Conservation (phyloP, 345 rosid genomes). For the Salix arbutifolia region DNA sequence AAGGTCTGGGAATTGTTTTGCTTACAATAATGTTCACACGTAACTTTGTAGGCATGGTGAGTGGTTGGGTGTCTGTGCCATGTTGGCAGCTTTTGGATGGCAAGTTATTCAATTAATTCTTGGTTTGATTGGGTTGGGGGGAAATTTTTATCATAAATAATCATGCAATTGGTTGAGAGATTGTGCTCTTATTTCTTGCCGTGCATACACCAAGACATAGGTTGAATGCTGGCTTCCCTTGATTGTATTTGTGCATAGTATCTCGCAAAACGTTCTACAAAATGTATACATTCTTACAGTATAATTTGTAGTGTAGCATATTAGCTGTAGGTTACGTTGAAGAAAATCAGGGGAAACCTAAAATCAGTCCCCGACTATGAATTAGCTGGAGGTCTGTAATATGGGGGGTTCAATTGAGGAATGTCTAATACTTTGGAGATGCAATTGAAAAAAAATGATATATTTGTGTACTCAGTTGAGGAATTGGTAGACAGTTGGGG, state of each 20-base stretch:
- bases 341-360: background rate
- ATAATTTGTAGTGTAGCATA: background rate
- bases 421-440: no score
- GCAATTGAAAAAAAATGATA: background rate
- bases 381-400: no score
- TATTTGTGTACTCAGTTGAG: background rate
- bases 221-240: background rate
- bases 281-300: background rate
- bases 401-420: no score
- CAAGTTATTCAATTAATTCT: background rate
- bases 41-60: background rate
- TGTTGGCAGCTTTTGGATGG: background rate
- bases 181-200: background rate
- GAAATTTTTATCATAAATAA: background rate
- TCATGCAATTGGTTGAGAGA: background rate
- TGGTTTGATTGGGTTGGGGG: background rate
- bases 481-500: background rate
- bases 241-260: background rate
- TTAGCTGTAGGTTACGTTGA: background rate
- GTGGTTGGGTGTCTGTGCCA: background rate
- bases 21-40: background rate
- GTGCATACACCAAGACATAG: background rate
- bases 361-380: background rate
- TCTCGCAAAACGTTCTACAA: background rate
- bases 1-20: background rate